phyloP scores from a whole-genome alignment of 192 early-diverging fungal species.

The Coemansia furcata region DNA sequence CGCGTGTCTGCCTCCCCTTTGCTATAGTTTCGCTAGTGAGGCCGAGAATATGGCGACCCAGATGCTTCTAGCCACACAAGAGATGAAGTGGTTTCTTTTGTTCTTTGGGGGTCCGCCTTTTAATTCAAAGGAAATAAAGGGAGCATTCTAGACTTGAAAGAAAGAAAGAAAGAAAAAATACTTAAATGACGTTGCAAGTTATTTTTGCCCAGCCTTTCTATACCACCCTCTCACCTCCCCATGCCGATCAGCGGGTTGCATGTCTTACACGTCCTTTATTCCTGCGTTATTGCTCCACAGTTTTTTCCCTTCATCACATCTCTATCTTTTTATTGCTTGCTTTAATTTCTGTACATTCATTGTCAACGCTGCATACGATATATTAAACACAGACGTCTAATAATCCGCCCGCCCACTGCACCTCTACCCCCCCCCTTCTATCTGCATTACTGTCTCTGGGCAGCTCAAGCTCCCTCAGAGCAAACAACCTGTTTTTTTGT shows the following conservation, averaged over 20 bases:
- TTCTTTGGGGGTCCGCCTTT: neutral
- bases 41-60: neutral
- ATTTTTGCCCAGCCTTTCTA: neutral
- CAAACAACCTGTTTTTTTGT: neutral
- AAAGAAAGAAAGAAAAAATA: neutral
- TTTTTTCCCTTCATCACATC: neutral
- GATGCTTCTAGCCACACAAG: neutral
- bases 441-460: neutral
- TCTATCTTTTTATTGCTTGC: neutral
- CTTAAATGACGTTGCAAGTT: neutral
- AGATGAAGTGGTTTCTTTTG: neutral
- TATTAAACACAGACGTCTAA: neutral
- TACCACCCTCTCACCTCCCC: neutral
- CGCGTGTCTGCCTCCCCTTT: neutral
- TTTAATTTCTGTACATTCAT: conserved; percentile 5
- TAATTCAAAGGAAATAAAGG: neutral
- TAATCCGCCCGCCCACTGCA: neutral
- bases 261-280: neutral
- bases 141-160: neutral
- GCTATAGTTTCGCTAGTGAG: neutral
- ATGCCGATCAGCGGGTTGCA: conserved; percentile 4
- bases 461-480: neutral
- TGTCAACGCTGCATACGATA: neutral
- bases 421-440: neutral
- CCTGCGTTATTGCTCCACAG: neutral